A percentile compares a stretch with the other conserved stretches of the same genome.
Evolutionary conservation across 345 rosid species (phyloP).

Genomic region (Rhodomyrtus tomentosa): DNA sequence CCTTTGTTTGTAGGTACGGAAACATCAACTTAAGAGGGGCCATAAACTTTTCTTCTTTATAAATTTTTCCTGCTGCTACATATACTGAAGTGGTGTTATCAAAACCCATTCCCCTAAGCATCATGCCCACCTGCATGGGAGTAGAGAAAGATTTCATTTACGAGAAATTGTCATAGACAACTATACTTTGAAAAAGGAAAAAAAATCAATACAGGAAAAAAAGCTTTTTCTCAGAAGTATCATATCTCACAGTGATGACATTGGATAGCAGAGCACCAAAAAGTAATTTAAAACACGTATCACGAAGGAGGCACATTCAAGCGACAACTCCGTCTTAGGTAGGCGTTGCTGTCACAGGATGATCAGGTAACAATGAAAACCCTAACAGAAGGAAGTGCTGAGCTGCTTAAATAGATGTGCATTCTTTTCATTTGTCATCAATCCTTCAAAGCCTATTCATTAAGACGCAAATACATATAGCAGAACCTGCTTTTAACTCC

Average conservation of each 20-base stretch:
- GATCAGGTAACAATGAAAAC: not conserved
- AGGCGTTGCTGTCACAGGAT: not conserved
- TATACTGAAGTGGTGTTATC: slow-evolving; percentile 64
- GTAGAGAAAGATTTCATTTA: not conserved
- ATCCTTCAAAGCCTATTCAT: not conserved
- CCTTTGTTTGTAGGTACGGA: slow-evolving; percentile 85
- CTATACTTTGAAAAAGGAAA: not conserved
- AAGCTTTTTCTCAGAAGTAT: not conserved
- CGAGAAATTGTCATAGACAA: not conserved
- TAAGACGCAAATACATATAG: not conserved
- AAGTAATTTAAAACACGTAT: not conserved
- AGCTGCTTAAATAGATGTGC: not conserved
- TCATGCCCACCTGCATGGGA: slow-evolving; percentile 72
- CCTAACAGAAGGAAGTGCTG: not conserved
- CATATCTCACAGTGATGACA: not conserved
- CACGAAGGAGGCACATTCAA: not conserved
- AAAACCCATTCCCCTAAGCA: slow-evolving; percentile 99
- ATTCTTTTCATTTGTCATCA: not conserved
- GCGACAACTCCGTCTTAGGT: not conserved
- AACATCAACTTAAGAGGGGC: slow-evolving; percentile 88
- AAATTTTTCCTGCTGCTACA: slow-evolving; percentile 87
- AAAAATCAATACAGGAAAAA: not conserved
- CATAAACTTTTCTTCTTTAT: slow-evolving; percentile 80
- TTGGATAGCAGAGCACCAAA: not conserved
- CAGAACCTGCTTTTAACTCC: not conserved